Conservation (phyloP, 352 stramenopile species). For the Elongisporangium prolatum region DNA sequence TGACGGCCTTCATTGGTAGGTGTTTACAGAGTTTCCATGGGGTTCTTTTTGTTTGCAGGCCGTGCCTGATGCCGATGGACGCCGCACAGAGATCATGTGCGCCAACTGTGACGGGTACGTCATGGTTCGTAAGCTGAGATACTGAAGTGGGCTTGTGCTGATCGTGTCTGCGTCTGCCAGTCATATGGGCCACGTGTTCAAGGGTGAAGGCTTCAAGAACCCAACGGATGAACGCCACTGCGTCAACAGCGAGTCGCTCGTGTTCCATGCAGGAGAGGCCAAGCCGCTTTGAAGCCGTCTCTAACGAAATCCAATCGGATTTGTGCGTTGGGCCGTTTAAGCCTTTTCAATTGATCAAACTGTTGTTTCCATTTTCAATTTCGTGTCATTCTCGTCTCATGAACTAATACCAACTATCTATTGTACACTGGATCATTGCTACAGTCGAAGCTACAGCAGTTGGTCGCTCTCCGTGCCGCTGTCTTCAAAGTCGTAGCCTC, state of each 20-base stretch:
- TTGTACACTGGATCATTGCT: neutral
- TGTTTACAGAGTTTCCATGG: conserved; percentile 1
- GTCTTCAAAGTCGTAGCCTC: conserved; percentile 38
- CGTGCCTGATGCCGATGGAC: conserved; percentile 60
- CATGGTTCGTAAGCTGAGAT: neutral
- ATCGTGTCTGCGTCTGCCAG: conserved; percentile 15
- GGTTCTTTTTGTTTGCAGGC: conserved; percentile 22
- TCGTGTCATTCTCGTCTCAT: too few relatives aligned
- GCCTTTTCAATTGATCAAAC: neutral
- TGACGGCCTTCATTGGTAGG: neutral
- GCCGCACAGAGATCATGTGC: conserved; percentile 86
- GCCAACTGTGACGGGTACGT: conserved; percentile 78
- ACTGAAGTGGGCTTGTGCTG: neutral
- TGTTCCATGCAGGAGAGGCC: conserved; percentile 73
- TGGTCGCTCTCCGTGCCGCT: conserved; percentile 49
- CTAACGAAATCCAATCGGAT: neutral
- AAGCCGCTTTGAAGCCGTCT: conserved; percentile 23
- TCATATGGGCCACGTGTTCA: conserved; percentile 91
- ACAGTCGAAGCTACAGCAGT: conserved; percentile 27
- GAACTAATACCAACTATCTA: neutral
- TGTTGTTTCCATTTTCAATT: neutral
- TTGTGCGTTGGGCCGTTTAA: neutral
- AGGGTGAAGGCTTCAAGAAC: conserved; percentile 84
- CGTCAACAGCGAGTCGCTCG: conserved; percentile 88
- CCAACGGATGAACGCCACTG: conserved; percentile 88